Conservation (phyloP, 129 eudicot species). For the Arctium lappa region DNA sequence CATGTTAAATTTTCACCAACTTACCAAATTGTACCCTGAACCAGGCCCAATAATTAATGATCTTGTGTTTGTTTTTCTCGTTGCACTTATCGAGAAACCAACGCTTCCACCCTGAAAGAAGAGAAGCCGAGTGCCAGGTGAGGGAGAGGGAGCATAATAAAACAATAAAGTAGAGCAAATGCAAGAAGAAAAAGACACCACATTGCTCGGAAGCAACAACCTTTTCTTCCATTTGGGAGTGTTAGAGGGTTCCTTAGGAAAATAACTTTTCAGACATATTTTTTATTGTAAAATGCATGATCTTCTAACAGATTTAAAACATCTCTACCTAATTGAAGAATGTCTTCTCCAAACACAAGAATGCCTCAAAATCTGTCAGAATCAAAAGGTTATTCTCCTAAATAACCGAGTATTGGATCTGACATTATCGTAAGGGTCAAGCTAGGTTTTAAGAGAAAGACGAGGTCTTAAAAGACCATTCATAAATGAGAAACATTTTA, state of each 20-base stretch:
- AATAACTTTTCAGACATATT: too few relatives aligned
- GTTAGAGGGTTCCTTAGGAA: background rate
- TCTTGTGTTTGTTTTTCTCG: constrained; percentile 40
- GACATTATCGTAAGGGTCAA: background rate
- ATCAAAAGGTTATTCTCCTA: background rate
- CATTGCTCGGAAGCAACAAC: background rate
- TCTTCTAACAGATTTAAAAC: background rate
- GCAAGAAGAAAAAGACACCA: background rate
- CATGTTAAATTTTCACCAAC: background rate
- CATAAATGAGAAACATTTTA: too few relatives aligned
- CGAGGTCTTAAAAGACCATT: background rate
- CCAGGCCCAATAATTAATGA: constrained; percentile 94
- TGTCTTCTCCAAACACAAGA: too few relatives aligned
- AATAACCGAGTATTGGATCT: background rate
- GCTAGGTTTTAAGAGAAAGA: background rate
- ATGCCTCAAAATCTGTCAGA: background rate
- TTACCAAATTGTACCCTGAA: constrained; percentile 88
- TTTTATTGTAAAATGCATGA: too few relatives aligned
- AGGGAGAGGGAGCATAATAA: background rate
- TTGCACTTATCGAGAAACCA: constrained; percentile 83
- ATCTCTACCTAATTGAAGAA: too few relatives aligned
- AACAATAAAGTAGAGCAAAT: background rate
- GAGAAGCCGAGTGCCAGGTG: background rate
- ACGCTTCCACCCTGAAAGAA: constrained; percentile 53
- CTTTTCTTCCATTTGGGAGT: background rate